phyloP scores from a whole-genome alignment of 805 yeast genomes.

The Ogataea pignaliae region DNA sequence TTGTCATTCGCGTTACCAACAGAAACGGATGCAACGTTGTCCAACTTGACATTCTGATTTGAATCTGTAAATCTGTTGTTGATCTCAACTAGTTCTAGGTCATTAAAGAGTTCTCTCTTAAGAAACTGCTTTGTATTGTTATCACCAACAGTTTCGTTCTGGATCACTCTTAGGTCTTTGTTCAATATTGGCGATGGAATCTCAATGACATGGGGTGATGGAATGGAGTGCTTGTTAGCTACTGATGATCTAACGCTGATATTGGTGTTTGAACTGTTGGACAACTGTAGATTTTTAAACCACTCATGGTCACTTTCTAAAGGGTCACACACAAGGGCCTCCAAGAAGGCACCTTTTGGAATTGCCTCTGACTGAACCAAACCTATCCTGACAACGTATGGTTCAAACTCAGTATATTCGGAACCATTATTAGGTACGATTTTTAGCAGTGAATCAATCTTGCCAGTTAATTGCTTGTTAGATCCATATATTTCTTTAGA shows the following conservation, averaged over 20 bases:
- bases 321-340: constrained; percentile 28
- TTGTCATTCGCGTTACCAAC: neutral
- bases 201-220: constrained; percentile 11
- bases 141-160: constrained; percentile 23
- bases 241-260: constrained; percentile 9
- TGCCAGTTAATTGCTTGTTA: constrained; percentile 7
- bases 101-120: constrained; percentile 23
- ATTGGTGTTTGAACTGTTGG: constrained; percentile 7
- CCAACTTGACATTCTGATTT: constrained; percentile 4
- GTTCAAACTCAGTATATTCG: constrained; percentile 12
- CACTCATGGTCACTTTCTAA: constrained; percentile 21
- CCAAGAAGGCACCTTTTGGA: constrained; percentile 19
- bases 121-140: constrained; percentile 11
- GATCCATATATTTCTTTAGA: constrained; percentile 11
- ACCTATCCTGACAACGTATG: constrained; percentile 25
- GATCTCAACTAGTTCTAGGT: constrained; percentile 28
- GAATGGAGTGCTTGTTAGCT: constrained; percentile 1
- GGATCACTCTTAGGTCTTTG: constrained; percentile 25
- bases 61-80: constrained; percentile 9
- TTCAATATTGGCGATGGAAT: constrained; percentile 28
- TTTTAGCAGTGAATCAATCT: constrained; percentile 12
- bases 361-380: constrained; percentile 20
- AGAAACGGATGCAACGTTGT: constrained; percentile 11
- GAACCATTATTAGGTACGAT: constrained; percentile 8
- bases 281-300: constrained; percentile 9